Conservation (phyloP, 768 basidiomycete genomes). For the Mycena venus region DNA sequence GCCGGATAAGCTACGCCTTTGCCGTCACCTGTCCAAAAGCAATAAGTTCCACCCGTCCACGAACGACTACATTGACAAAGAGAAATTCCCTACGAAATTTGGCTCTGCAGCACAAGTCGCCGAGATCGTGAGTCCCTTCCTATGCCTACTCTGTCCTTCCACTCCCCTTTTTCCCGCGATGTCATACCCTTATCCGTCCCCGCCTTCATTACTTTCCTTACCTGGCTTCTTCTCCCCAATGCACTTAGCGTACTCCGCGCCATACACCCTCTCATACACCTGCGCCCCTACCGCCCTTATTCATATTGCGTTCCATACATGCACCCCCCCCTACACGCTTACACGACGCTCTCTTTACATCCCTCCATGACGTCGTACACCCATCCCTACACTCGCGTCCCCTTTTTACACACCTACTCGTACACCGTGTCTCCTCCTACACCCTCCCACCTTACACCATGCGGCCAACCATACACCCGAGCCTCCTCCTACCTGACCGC, state of each 20-base stretch:
- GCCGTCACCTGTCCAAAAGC: slow-evolving; percentile 35
- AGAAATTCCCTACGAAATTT: slow-evolving; percentile 34
- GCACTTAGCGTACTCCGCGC: too few relatives aligned
- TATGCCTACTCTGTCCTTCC: too few relatives aligned
- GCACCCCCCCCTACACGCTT: too few relatives aligned
- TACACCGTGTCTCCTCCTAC: neutral
- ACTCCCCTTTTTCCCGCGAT: neutral
- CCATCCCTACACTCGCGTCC: too few relatives aligned
- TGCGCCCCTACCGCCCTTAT: too few relatives aligned
- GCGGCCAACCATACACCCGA: neutral
- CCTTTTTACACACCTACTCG: too few relatives aligned
- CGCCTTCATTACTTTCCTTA: neutral
- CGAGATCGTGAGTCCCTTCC: slow-evolving; percentile 26
- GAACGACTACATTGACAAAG: slow-evolving; percentile 31
- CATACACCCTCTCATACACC: too few relatives aligned
- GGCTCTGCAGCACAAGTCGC: slow-evolving; percentile 23
- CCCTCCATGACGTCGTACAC: too few relatives aligned
- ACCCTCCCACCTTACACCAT: too few relatives aligned
- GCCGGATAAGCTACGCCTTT: slow-evolving; percentile 32
- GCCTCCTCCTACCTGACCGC: neutral
- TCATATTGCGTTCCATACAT: too few relatives aligned
- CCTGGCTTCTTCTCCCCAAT: too few relatives aligned
- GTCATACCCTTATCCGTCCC: neutral
- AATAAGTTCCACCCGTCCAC: slow-evolving; percentile 1
- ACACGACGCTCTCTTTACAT: too few relatives aligned